Evolutionary conservation across 306 rosid species (phyloP), one percentile per base, ranked within the genome.

Genomic region (Dryas drummondii): DNA sequence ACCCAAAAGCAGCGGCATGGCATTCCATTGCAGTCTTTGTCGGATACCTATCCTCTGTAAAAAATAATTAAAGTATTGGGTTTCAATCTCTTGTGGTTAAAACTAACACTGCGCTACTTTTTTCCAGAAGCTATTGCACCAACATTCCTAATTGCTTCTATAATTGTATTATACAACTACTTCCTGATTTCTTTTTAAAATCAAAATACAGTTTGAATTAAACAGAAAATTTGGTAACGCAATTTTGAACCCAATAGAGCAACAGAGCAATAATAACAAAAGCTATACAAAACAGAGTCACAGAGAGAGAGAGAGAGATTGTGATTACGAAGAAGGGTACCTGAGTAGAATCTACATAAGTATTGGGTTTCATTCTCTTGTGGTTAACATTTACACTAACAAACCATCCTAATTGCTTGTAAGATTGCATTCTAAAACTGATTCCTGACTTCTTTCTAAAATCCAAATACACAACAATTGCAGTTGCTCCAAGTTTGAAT

Each of bases 21-120:
- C 78, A 78, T 76, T 88, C 83, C 83, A 90, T 79, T 4, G 73
- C 73, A 19, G n/a, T 72, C 74, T 65, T 80, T 1, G 82, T 58
- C 53, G 91, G 86, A 74, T 77, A 87, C 54, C 74, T 89, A 60
- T 89, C 89, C 88, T 88, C 98, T 93, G 88, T 83, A 17, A 16
- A 19, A 32, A 10, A 32, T n/a, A 40, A 52, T 15, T 9, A 6
- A 32, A 45, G 6, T 41, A 37, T 62, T 9, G 48, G 48, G 68
- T 37, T 32, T 40, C 17, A 41, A 5, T 40, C 66, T 62, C 49
- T 15, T 62, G 22, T 7, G 73, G 3, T 17, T 17, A 45, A 66
- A 15, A 46, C 41, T 1, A 66, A 66, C 16, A 19, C n/a, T 65
- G 9, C 26, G 4, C 22, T 22, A 0, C 37, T 69, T 57, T 32